Evolutionary conservation across 805 yeast species (phyloP), one percentile per base, ranked within the genome.

Genomic region (Myxozyma monticola): DNA sequence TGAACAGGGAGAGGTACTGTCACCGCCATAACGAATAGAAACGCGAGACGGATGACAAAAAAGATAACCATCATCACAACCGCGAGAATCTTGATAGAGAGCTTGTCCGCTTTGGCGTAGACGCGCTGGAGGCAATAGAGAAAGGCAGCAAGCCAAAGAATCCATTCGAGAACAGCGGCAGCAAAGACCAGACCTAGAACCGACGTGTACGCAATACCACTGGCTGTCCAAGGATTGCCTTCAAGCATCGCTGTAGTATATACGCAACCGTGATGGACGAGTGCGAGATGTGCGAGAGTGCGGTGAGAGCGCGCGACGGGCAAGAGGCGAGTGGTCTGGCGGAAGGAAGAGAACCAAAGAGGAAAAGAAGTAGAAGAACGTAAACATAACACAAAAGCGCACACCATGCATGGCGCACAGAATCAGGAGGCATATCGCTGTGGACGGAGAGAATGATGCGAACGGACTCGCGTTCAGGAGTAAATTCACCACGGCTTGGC

Each of bases 131-230:
- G 46, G 22, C 57, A 53, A 42, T 53, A 53, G 17, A 45, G 22
- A 28, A 53, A 53, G 14, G 54, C 54, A 2, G 41, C 45, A 17
- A 53, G 44, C 54, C 54, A 53, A 22, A 53, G 45, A 18, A 53
- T 9, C 57, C 57, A 53, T 26, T 53, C 57, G 35, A 53, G 42
- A 25, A 50, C 14, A 7, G 57, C 57, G n/a, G 50, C 50, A 30
- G 39, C 43, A 18, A 53, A 42, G 34, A 50, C 17, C 15, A 42
- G 9, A n/a, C 50, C 35, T 29, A 52, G 39, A 24, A 52, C 20
- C n/a, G 35, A 12, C 10, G 50, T 29, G 37, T 52, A 52, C n/a
- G 34, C 47, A 28, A 52, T 52, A 28, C 31, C 42, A 5, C 17
- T 12, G 14, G 44, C n/a, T 10, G n/a, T 22, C 49, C 49, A 45